Conservation (phyloP, 2,329 filamentous ascomycete species). For the Aspergillus viridinutans region DNA sequence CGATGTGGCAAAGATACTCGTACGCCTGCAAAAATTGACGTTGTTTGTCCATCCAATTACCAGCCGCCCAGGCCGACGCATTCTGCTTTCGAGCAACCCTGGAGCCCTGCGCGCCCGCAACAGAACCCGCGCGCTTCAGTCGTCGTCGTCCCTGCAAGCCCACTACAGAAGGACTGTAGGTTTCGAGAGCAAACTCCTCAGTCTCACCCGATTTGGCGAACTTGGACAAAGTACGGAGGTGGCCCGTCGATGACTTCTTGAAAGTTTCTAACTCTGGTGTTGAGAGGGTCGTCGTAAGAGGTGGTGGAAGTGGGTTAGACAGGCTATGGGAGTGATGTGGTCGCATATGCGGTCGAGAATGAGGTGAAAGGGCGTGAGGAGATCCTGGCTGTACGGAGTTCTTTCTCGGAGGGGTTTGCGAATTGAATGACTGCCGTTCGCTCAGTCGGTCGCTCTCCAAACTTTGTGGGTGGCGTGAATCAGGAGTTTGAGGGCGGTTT, state of each 20-base stretch:
- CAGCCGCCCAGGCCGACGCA: constrained; percentile 69
- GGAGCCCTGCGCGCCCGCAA: constrained; percentile 46
- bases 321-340: constrained; percentile 28
- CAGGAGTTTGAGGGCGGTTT: constrained; percentile 29
- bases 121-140: constrained; percentile 65
- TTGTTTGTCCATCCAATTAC: constrained; percentile 99
- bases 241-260: constrained; percentile 82
- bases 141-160: constrained; percentile 80
- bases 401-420: constrained; percentile 20
- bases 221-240: constrained; percentile 81
- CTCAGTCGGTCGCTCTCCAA: constrained; percentile 28
- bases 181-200: constrained; percentile 76
- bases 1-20: constrained; percentile 97
- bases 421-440: constrained; percentile 17
- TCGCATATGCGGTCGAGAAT: constrained; percentile 24
- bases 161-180: constrained; percentile 76
- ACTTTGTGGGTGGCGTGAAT: constrained; percentile 22
- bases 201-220: constrained; percentile 70
- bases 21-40: constrained; percentile 94
- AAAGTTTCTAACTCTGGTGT: constrained; percentile 74
- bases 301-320: constrained; percentile 28
- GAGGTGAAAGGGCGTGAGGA: constrained; percentile 25
- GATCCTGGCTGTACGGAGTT: constrained; percentile 21
- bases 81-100: constrained; percentile 47
- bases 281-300: constrained; percentile 48